phyloP scores from a whole-genome alignment of 768 basidiomycete species.

The Suillus luteus region DNA sequence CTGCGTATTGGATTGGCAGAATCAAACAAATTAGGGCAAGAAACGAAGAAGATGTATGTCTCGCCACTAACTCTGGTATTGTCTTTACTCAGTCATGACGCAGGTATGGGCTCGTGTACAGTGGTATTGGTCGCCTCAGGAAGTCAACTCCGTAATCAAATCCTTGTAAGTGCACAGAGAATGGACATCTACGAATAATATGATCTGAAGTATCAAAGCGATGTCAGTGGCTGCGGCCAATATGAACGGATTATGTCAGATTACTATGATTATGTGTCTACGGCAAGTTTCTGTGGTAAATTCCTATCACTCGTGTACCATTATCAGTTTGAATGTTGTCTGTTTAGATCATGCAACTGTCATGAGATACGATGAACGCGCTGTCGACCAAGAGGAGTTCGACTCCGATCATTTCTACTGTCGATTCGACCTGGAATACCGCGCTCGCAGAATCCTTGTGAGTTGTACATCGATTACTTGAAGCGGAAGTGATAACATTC shows the following conservation, averaged over 20 bases:
- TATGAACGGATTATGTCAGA: constrained; percentile 55
- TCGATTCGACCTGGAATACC: constrained; percentile 47
- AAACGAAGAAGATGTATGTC: constrained; percentile 33
- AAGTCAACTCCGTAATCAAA: constrained; percentile 44
- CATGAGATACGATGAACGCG: constrained; percentile 39
- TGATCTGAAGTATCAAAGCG: constrained; percentile 31
- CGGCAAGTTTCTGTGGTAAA: constrained; percentile 49
- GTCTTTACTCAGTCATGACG: background rate
- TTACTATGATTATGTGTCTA: constrained; percentile 48
- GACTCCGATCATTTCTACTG: constrained; percentile 44
- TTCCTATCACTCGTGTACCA: background rate
- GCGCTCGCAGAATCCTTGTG: constrained; percentile 38
- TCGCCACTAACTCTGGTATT: background rate
- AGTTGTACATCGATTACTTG: constrained; percentile 16
- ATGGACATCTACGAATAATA: background rate
- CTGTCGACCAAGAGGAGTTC: constrained; percentile 43
- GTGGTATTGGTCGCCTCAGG: constrained; percentile 58
- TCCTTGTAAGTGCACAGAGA: constrained; percentile 45
- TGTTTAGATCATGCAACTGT: constrained; percentile 42
- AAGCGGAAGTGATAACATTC: background rate
- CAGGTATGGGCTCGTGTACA: constrained; percentile 57
- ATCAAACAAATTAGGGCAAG: constrained; percentile 47
- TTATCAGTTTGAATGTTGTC: background rate
- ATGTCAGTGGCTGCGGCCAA: constrained; percentile 39
- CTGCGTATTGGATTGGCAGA: constrained; percentile 54